These are phyloP conservation scores for Rhynchospora breviuscula DNA, from an alignment of 176 grass and related monocot species.

Conservation along the genomic window DNA sequence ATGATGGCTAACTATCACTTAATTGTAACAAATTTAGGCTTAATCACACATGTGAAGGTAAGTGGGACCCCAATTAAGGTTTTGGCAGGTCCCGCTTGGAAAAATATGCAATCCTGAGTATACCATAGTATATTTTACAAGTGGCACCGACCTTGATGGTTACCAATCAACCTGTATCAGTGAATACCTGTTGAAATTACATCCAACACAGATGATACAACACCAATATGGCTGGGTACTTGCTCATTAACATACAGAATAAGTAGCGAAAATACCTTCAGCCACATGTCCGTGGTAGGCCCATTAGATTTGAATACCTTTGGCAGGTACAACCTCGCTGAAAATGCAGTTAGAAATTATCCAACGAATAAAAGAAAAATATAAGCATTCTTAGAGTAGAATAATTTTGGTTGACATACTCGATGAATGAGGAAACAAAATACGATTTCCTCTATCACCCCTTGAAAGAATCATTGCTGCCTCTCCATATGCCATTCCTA, in stretches of 20 bases:
- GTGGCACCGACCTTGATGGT: not conserved
- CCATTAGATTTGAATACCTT: conserved; percentile 66
- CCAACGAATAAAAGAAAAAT: not conserved
- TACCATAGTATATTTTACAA: not conserved
- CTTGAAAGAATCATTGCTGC: conserved; percentile 85
- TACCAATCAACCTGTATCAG: not conserved
- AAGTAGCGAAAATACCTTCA: conserved; percentile 41
- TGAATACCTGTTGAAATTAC: not conserved
- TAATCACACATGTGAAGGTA: not conserved
- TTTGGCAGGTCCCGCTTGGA: not conserved
- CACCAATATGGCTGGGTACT: not conserved
- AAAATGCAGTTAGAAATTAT: conserved; percentile 19
- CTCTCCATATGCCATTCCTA: conserved; percentile 81
- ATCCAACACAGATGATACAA: not conserved
- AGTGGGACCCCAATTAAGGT: not conserved
- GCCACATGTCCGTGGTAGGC: conserved; percentile 78
- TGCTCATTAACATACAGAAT: not conserved
- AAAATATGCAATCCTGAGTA: not conserved
- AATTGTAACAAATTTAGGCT: not conserved
- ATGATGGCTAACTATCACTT: not conserved
- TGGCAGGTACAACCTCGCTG: conserved; percentile 69
- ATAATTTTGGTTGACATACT: conserved; percentile 41
- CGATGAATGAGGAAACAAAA: conserved; percentile 63
- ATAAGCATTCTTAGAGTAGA: not conserved
- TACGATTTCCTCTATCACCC: conserved; percentile 64